Evolutionary conservation across 352 stramenopile genomes (phyloP).

Genomic region (Thalassiosira hispida): DNA sequence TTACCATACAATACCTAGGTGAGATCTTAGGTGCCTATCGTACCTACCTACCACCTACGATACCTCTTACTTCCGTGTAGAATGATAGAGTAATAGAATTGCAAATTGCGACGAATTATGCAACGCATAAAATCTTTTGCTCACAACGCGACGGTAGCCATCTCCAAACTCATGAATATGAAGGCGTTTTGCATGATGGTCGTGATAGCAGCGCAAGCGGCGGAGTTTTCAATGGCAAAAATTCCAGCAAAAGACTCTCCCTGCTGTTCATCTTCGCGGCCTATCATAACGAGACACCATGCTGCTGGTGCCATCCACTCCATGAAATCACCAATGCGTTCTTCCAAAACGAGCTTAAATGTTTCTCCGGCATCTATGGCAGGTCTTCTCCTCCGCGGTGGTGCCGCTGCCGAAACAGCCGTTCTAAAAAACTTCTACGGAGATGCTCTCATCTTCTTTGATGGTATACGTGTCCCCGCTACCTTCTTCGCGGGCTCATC

Average conservation of each 20-base stretch:
- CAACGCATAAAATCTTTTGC: no score
- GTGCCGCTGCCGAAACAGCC: not conserved
- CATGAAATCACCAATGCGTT: no score
- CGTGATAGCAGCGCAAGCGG: slow-evolving; percentile 1
- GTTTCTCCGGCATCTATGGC: slow-evolving; percentile 4
- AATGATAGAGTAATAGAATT: no score
- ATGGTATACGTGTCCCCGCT: slow-evolving; percentile 29
- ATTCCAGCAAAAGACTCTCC: not conserved
- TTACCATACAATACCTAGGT: no score
- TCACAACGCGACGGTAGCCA: no score
- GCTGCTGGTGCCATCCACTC: not conserved
- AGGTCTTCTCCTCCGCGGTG: slow-evolving; percentile 9
- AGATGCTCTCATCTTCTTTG: slow-evolving; percentile 27
- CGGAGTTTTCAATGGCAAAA: not conserved
- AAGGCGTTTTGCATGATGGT: slow-evolving; percentile 2
- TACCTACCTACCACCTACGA: no score
- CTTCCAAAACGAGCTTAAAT: not conserved
- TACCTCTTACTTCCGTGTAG: no score
- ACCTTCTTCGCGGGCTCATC: slow-evolving; percentile 43
- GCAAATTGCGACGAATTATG: no score
- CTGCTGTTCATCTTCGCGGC: not conserved
- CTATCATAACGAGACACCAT: not conserved
- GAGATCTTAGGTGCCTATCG: no score
- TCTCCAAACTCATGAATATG: slow-evolving; percentile 1
- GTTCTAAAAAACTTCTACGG: slow-evolving; percentile 26